Base-by-base conservation (phyloP, 768 basidiomycete genomes). In the Glaciozyma martinii region DNA sequence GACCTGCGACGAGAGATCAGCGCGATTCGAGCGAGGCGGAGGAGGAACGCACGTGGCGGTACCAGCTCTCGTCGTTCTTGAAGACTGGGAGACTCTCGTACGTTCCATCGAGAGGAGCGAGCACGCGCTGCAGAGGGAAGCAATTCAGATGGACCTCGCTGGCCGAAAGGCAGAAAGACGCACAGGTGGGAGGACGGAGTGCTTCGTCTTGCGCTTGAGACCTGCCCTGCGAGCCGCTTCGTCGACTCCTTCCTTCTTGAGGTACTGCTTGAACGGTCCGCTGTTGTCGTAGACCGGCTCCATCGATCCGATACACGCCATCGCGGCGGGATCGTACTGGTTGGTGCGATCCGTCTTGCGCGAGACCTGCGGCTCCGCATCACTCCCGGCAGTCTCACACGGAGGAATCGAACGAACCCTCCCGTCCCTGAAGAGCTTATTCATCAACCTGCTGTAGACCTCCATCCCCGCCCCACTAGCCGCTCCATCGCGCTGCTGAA, bases 231-330 rank as follows among this genome's bases (percentile, higher is more conserved):
- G 47, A 53, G 74, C 44, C 70, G 72, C 37, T 5, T 65, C 50
- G 16, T 72, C 60, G 4, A 77, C 63, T 12, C 76, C 74, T 57
- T 75, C 71, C 46, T 72, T 66, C 44, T 71, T 73, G 66, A 80
- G 73, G 70, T 76, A 80, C 54, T 68, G 65, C 32, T 66, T 60
- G 63, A 81, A 81, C 3, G 77, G 67, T 47, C 1, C 68, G 54
- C 33, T 8, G 46, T 47, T 47, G 10, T 16, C n/a, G 46, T 47
- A 47, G 21, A 47, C 16, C 16, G 46, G 4, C 2, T 21, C 19
- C 21, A 47, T 4, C 21, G 19, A 23, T 12, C n/a, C 7, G 5
- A 47, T 47, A 7, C 4, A 3, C 12, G 9, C 46, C 12, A 47
- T 47, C 46, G 21, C 5, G 7, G 3, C 21, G 21, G 46, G 46